phyloP scores from a whole-genome alignment of 768 basidiomycete species.

The Megacollybia marginata region DNA sequence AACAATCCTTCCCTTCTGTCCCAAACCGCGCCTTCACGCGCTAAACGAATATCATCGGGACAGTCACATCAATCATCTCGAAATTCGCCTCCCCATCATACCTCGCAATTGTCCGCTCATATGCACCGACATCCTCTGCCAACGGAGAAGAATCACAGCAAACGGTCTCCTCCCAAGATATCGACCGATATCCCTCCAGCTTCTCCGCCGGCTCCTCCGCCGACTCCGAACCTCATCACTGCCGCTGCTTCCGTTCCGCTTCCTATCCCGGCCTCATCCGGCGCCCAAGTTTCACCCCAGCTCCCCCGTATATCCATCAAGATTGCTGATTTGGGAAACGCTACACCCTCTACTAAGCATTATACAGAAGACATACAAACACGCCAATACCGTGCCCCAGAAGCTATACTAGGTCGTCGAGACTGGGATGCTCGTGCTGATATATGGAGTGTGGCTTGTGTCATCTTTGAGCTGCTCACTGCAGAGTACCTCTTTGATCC shows the following conservation, averaged over 20 bases:
- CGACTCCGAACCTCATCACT: constrained; percentile 1
- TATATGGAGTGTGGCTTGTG: constrained; percentile 88
- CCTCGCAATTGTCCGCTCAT: constrained; percentile 34
- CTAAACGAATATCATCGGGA: neutral
- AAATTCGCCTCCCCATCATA: constrained; percentile 29
- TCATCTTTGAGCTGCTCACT: constrained; percentile 86
- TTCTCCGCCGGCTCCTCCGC: constrained; percentile 6
- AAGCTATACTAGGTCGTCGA: constrained; percentile 81
- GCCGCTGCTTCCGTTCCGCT: neutral
- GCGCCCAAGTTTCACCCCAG: neutral
- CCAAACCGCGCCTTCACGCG: constrained; percentile 46
- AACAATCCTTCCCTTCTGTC: constrained; percentile 48
- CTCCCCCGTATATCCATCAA: constrained; percentile 68
- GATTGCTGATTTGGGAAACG: constrained; percentile 93
- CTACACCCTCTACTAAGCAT: constrained; percentile 84
- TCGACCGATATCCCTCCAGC: constrained; percentile 1
- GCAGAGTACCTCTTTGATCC: constrained; percentile 93
- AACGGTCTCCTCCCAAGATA: neutral
- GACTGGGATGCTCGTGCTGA: constrained; percentile 86
- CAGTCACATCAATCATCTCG: neutral
- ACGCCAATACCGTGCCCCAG: constrained; percentile 92
- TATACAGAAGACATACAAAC: constrained; percentile 96
- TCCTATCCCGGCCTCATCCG: neutral
- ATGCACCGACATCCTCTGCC: constrained; percentile 25
- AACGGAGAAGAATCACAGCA: neutral